Base-by-base conservation (phyloP, 768 basidiomycete species). In the Lepiota venenata region DNA sequence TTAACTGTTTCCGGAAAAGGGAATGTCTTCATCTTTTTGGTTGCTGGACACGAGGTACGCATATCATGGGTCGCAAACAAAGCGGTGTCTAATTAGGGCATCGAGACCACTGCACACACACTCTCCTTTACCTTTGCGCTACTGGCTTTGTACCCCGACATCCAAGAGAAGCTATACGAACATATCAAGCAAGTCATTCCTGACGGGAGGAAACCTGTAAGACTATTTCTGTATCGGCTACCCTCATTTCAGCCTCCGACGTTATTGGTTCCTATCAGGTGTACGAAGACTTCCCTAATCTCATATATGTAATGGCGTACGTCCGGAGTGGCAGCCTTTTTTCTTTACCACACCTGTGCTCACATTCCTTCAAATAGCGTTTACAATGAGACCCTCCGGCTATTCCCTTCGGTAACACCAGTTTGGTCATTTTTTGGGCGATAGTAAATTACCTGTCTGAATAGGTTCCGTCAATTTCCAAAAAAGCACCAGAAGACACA, bases 11-110 rank as follows among this genome's bases (percentile, higher is more conserved):
- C 10, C 29, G 40, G 14, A 11, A 47, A 40, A 72, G 76, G 73
- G 18, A 79, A 79, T 60, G 70, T 77, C n/a, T 79, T 74, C 50
- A 73, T 77, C 16, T 79, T 77, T 55, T 60, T 85, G n/a, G 63
- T 87, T 18, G 85, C 84, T 20, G 83, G 84, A 8, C 81, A 84
- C 54, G 83, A 83, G 69, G 80, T 80, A 53, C 14, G 61, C 5
- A 25, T 5, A 25, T 56, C 20, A 20, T 10, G 14, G 14, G 6
- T 32, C 39, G 1, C 4, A 18, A 7, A 2, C 14, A 11, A 12
- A 1, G 15, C 5, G 18, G 14, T 43, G 18, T 41, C n/a, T 22
- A 16, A n/a, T 29, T 16, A 22, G 41, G 7, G 16, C 40, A 14
- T 55, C 55, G 61, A 76, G 72, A 71, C 67, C 7, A 67, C 69